A percentile compares a stretch with the other conserved stretches of the same genome.
These are phyloP conservation scores for Phytophthora vignae DNA, from an alignment of 352 stramenopile species.

Conservation along the genomic window DNA sequence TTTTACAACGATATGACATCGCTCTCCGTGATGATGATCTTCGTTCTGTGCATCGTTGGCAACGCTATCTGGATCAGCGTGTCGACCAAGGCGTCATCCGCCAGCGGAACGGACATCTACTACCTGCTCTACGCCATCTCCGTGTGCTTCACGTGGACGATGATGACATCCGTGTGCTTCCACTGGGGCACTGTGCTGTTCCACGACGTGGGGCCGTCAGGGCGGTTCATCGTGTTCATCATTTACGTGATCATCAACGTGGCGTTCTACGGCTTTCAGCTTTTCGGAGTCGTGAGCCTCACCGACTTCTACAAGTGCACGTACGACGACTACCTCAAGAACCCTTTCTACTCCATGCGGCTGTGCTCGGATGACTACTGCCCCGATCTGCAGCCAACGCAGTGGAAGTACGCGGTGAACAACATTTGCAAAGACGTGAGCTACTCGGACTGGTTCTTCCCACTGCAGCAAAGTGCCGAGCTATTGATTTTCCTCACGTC, in stretches of 20 bases:
- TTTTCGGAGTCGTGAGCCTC: slow-evolving; percentile 78
- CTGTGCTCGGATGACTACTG: slow-evolving; percentile 81
- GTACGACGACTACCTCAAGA: slow-evolving; percentile 90
- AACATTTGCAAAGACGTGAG: slow-evolving; percentile 74
- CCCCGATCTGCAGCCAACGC: slow-evolving; percentile 78
- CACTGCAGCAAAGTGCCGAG: slow-evolving; percentile 54
- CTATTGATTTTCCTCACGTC: slow-evolving; percentile 72
- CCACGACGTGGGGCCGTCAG: slow-evolving; percentile 65
- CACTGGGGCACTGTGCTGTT: slow-evolving; percentile 85
- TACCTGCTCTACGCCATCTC: slow-evolving; percentile 77
- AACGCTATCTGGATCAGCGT: slow-evolving; percentile 88
- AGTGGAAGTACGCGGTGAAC: slow-evolving; percentile 80
- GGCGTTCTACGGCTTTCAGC: slow-evolving; percentile 68
- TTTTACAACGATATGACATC: slow-evolving; percentile 92
- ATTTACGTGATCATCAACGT: slow-evolving; percentile 71
- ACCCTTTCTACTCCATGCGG: slow-evolving; percentile 72
- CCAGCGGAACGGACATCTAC: slow-evolving; percentile 71
- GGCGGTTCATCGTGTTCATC: slow-evolving; percentile 62
- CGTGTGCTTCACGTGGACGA: slow-evolving; percentile 82
- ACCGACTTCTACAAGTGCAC: slow-evolving; percentile 86
- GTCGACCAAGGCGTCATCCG: slow-evolving; percentile 53
- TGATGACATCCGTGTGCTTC: slow-evolving; percentile 90
- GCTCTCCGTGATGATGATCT: slow-evolving; percentile 77
- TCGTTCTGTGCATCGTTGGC: slow-evolving; percentile 72
- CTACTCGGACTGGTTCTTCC: slow-evolving; percentile 74